These are phyloP conservation scores for Hydnomerulius pinastri DNA, from an alignment of 768 basidiomycete genomes.

Conservation along the genomic window DNA sequence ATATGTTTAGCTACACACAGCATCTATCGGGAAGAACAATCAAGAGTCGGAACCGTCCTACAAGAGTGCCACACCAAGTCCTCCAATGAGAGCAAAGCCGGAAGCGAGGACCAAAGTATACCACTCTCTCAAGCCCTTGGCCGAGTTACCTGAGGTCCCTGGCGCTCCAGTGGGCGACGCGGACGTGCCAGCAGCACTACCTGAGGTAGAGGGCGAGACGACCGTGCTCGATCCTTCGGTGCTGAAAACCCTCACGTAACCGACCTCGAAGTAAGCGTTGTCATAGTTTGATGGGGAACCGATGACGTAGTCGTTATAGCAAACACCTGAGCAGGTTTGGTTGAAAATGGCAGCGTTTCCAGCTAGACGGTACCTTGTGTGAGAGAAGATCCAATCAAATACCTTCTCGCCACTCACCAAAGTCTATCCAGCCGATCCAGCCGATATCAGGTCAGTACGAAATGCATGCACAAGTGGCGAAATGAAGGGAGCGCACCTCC, in stretches of 20 bases:
- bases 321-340: constrained; percentile 62
- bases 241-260: constrained; percentile 54
- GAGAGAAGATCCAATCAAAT: constrained; percentile 6
- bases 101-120: constrained; percentile 7
- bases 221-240: constrained; percentile 30
- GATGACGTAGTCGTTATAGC: constrained; percentile 72
- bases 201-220: constrained; percentile 24
- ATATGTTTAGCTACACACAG: neutral
- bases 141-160: constrained; percentile 12
- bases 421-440: constrained; percentile 30
- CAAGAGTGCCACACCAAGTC: constrained; percentile 15
- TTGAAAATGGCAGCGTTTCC: constrained; percentile 53
- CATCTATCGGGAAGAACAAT: neutral
- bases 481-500: constrained; percentile 45
- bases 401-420: constrained; percentile 23
- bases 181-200: constrained; percentile 14
- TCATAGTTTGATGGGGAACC: constrained; percentile 62
- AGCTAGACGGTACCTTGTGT: constrained; percentile 39
- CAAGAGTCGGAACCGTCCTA: constrained; percentile 2
- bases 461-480: constrained; percentile 13
- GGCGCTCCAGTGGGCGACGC: constrained; percentile 5
- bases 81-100: constrained; percentile 13
- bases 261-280: constrained; percentile 73
- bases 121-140: neutral
- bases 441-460: constrained; percentile 11